These are phyloP conservation scores for Pseudogymnoascus sp. DNA, from an alignment of 2,329 filamentous ascomycete species.

Conservation along the genomic window DNA sequence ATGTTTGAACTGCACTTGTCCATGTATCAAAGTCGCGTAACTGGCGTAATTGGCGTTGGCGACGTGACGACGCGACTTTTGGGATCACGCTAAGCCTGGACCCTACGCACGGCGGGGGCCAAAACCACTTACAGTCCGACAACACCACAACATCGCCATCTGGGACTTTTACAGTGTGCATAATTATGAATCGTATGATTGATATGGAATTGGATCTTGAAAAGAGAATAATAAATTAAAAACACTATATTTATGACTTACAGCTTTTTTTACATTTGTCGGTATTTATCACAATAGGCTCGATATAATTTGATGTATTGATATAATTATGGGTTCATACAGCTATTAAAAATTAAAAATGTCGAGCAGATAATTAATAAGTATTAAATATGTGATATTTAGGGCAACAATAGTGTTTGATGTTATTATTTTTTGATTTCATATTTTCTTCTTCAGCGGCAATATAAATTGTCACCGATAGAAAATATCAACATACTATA, in stretches of 20 bases:
- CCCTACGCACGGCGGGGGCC: not conserved
- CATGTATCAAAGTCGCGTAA: conserved; percentile 8
- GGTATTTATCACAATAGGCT: no score
- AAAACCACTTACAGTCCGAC: not conserved
- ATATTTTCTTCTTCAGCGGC: no score
- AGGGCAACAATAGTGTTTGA: not conserved
- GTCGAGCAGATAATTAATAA: not conserved
- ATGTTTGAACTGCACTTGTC: not conserved
- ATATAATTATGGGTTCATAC: no score
- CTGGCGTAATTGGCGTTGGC: conserved; percentile 6
- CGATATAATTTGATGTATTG: no score
- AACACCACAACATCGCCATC: not conserved
- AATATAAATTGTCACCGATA: not conserved
- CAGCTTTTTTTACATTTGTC: no score
- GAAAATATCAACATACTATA: not conserved
- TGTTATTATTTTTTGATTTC: no score
- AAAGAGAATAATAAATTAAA: not conserved
- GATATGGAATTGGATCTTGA: not conserved
- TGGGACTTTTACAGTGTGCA: not conserved
- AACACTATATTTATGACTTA: no score
- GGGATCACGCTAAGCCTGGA: not conserved
- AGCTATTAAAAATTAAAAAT: not conserved
- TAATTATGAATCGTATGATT: not conserved
- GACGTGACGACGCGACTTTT: conserved; percentile 8
- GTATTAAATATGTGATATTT: not conserved